Conservation (phyloP, 257 asterid genomes). For the Ilex asprella region DNA sequence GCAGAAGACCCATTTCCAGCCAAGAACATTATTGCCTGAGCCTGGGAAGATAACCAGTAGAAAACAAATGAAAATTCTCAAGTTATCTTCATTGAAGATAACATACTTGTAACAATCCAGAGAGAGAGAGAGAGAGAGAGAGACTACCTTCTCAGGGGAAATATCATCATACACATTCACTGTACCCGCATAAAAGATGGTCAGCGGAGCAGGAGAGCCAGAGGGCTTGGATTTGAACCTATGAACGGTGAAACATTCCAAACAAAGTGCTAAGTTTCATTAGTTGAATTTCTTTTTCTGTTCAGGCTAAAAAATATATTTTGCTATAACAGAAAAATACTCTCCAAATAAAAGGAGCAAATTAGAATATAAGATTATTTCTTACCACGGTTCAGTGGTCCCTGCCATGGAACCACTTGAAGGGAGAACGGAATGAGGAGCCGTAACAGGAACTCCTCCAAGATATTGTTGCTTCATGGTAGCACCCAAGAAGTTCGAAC, state of each 20-base stretch:
- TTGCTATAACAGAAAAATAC: too few relatives aligned
- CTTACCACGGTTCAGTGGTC: constrained; percentile 51
- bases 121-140: neutral
- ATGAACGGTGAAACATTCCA: constrained; percentile 5
- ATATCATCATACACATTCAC: constrained; percentile 65
- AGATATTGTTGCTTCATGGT: constrained; percentile 35
- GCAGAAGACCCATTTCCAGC: constrained; percentile 47
- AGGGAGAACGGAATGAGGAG: constrained; percentile 24
- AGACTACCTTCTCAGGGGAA: constrained; percentile 69
- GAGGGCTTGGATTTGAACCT: constrained; percentile 44
- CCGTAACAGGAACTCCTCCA: constrained; percentile 42
- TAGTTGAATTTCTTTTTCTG: too few relatives aligned
- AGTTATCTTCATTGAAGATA: neutral
- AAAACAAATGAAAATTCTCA: neutral
- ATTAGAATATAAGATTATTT: neutral
- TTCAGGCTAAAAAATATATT: too few relatives aligned
- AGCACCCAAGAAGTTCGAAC: constrained; percentile 28
- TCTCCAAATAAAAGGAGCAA: neutral
- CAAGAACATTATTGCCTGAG: constrained; percentile 70
- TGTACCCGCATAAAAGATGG: constrained; percentile 68
- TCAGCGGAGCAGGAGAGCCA: constrained; percentile 46
- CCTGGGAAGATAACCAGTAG: constrained; percentile 30
- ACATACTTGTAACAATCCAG: neutral
- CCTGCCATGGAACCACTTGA: constrained; percentile 32
- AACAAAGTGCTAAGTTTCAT: neutral